Conservation (phyloP, 1,284 basidiomycete genomes). For the Leccinum solheimii region DNA sequence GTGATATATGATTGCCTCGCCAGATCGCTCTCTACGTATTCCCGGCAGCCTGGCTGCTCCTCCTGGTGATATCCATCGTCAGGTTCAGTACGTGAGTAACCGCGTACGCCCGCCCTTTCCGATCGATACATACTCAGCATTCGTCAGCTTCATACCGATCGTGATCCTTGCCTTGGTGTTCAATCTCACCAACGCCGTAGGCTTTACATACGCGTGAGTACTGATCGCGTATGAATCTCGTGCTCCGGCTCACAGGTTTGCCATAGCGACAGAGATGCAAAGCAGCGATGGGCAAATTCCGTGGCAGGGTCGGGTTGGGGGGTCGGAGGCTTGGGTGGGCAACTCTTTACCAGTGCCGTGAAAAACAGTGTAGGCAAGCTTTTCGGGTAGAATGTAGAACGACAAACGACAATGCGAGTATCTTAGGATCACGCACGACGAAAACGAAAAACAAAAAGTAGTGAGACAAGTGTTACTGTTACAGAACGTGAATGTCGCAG, state of each 20-base stretch:
- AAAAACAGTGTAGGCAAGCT: slow-evolving; percentile 80
- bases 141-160: slow-evolving; percentile 78
- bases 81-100: slow-evolving; percentile 79
- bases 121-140: slow-evolving; percentile 6
- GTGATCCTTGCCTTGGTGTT: slow-evolving; percentile 87
- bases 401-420: slow-evolving; percentile 12
- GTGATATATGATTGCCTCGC: slow-evolving; percentile 13
- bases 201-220: slow-evolving; percentile 87
- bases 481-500: slow-evolving; percentile 27
- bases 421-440: slow-evolving; percentile 11
- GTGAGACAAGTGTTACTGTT: slow-evolving; percentile 29
- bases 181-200: slow-evolving; percentile 88
- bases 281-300: slow-evolving; percentile 77
- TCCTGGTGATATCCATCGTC: slow-evolving; percentile 85
- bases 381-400: slow-evolving; percentile 44
- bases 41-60: slow-evolving; percentile 81
- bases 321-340: slow-evolving; percentile 75
- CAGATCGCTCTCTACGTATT: slow-evolving; percentile 90
- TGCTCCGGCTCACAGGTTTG: slow-evolving; percentile 11
- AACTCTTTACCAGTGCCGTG: slow-evolving; percentile 75
- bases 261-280: slow-evolving; percentile 82
- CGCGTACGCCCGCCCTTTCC: slow-evolving; percentile 5
- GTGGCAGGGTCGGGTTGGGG: slow-evolving; percentile 68
- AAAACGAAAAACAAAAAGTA: slow-evolving; percentile 3
- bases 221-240: slow-evolving; percentile 10